A percentile compares a stretch with the other conserved stretches of the same genome.
Conservation (phyloP, 140 eudicot species). For the Senecio squalidus region DNA sequence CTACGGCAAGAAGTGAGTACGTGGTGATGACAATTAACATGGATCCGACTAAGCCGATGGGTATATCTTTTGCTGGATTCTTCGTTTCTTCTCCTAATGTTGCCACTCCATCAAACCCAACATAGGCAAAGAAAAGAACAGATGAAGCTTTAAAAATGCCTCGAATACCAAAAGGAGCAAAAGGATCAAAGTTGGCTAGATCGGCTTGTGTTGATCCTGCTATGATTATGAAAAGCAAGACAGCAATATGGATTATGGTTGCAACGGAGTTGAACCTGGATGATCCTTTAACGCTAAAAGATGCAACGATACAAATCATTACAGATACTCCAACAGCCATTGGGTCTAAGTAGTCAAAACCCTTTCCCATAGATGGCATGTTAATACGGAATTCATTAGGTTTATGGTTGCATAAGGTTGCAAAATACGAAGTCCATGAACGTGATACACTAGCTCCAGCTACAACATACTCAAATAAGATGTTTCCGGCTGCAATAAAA, state of each 20-base stretch:
- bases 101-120: constrained; percentile 52
- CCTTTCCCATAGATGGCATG: constrained; percentile 25
- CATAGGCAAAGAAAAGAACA: constrained; percentile 42
- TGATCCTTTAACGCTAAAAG: constrained; percentile 42
- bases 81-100: constrained; percentile 53
- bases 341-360: constrained; percentile 53
- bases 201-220: constrained; percentile 44
- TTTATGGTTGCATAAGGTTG: constrained; percentile 39
- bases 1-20: constrained; percentile 32
- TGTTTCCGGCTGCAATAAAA: constrained; percentile 56
- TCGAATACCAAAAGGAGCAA: constrained; percentile 39
- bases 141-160: constrained; percentile 46
- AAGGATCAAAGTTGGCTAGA: constrained; percentile 31
- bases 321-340: constrained; percentile 36
- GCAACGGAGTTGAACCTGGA: constrained; percentile 51
- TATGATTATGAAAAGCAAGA: constrained; percentile 45
- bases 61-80: constrained; percentile 41
- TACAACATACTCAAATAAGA: constrained; percentile 47
- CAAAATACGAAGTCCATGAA: constrained; percentile 61
- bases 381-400: constrained; percentile 39
- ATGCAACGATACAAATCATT: constrained; percentile 31
- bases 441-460: constrained; percentile 55
- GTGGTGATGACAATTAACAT: constrained; percentile 28
- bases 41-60: constrained; percentile 44
- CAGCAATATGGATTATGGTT: constrained; percentile 40